Percentiles rank a stretch among this genome's conserved stretches.
Conservation (phyloP, 345 rosid species). For the Populus euphratica region DNA sequence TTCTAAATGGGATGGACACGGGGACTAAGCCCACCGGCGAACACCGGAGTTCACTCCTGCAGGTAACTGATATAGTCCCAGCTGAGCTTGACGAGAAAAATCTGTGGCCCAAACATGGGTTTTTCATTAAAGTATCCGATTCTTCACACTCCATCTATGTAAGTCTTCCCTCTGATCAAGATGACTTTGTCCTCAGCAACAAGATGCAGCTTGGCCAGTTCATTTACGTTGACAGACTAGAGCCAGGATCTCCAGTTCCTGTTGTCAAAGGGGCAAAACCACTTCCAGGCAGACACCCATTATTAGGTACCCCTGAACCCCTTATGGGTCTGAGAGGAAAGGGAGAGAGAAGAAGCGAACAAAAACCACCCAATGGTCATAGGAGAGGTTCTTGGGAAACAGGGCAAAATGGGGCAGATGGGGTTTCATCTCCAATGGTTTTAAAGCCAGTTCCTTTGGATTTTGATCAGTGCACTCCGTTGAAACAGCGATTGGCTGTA, state of each 20-base stretch:
- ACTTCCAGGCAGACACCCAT: slow-evolving; percentile 86
- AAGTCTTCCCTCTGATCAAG: slow-evolving; percentile 76
- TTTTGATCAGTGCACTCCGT: slow-evolving; percentile 85
- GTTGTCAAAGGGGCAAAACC: slow-evolving; percentile 77
- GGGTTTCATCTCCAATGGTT: slow-evolving; percentile 53
- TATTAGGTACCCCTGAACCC: slow-evolving; percentile 86
- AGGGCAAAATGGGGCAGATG: slow-evolving; percentile 39
- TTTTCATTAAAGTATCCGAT: slow-evolving; percentile 88
- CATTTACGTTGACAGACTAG: slow-evolving; percentile 76
- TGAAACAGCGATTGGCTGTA: slow-evolving; percentile 35
- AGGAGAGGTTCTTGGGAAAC: slow-evolving; percentile 87
- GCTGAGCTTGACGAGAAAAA: slow-evolving; percentile 89
- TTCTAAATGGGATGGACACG: slow-evolving; percentile 76
- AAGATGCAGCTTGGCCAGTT: slow-evolving; percentile 95
- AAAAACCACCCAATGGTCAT: slow-evolving; percentile 35
- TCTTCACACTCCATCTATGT: slow-evolving; percentile 89
- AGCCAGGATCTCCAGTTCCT: slow-evolving; percentile 93
- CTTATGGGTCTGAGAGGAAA: slow-evolving; percentile 61
- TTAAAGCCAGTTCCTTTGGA: slow-evolving; percentile 81
- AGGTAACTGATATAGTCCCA: slow-evolving; percentile 91
- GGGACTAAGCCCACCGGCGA: slow-evolving; percentile 83
- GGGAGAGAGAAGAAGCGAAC: slow-evolving; percentile 39
- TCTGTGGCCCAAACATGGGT: slow-evolving; percentile 87
- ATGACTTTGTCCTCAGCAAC: slow-evolving; percentile 78
- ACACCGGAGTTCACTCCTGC: slow-evolving; percentile 82